Percentiles rank a stretch among this genome's conserved stretches.
phyloP scores from a whole-genome alignment of 1,284 basidiomycete species.

The Pseudozyma hubeiensis region DNA sequence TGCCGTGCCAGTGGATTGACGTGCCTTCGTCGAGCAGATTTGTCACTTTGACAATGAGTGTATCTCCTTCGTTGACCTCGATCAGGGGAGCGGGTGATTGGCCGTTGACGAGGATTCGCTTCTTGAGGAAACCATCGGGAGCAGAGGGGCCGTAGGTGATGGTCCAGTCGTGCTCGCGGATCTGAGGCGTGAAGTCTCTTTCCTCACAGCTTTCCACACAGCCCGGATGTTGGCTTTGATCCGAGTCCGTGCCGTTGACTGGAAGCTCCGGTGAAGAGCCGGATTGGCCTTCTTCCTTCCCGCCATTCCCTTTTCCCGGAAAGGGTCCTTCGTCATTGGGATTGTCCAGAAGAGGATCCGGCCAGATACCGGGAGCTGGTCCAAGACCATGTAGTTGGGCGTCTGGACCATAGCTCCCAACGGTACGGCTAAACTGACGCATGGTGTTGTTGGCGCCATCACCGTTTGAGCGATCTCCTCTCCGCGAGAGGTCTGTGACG shows the following conservation, averaged over 20 bases:
- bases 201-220: conserved; percentile 5
- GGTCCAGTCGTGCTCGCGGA: conserved; percentile 51
- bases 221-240: not conserved
- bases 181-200: conserved; percentile 39
- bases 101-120: conserved; percentile 60
- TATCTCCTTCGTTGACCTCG: conserved; percentile 63
- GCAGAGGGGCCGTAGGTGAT: conserved; percentile 43
- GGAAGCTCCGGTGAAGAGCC: too few species aligned
- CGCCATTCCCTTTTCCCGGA: not conserved
- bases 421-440: not conserved
- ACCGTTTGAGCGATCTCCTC: conserved; percentile 10
- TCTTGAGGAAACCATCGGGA: conserved; percentile 57
- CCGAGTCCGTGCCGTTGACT: too few species aligned
- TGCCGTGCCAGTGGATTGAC: conserved; percentile 66
- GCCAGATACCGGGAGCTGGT: conserved; percentile 19
- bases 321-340: not conserved
- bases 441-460: conserved; percentile 1
- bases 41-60: conserved; percentile 53
- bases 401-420: not conserved
- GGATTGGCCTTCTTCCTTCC: too few species aligned
- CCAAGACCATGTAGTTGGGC: conserved; percentile 16
- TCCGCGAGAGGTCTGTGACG: conserved; percentile 5
- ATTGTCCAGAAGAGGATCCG: conserved; percentile 2
- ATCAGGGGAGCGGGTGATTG: conserved; percentile 59
- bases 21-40: conserved; percentile 54